phyloP scores from a whole-genome alignment of 306 rosid species.

The Fragaria iinumae region DNA sequence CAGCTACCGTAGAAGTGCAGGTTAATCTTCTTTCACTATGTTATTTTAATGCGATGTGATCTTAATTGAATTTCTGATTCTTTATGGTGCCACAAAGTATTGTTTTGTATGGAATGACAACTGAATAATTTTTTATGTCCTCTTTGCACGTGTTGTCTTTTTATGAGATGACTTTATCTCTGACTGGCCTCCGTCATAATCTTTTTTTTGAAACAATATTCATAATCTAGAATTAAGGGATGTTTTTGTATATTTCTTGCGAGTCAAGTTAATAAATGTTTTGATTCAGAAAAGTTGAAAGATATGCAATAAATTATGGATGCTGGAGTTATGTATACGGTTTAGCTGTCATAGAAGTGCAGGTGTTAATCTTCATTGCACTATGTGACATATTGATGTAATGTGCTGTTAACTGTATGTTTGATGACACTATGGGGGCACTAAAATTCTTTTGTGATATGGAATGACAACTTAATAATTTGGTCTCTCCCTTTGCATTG shows the following conservation, averaged over 20 bases:
- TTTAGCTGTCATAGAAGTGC: not conserved
- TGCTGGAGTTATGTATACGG: not conserved
- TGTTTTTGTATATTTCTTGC: not conserved
- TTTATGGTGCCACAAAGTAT: not conserved
- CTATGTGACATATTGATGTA: constrained; percentile 10
- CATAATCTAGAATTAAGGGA: not conserved
- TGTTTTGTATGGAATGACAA: not conserved
- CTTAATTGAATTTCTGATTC: not conserved
- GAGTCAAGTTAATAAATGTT: not conserved
- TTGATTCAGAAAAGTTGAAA: not conserved
- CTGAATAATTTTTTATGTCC: not conserved
- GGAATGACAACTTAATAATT: not conserved
- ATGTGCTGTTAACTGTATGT: not conserved
- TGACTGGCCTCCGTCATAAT: not conserved
- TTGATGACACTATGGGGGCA: not conserved
- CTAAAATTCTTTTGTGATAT: not conserved
- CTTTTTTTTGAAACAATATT: not conserved
- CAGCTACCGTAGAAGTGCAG: constrained; percentile 78
- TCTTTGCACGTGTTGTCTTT: not conserved
- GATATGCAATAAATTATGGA: not conserved
- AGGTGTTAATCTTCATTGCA: constrained; percentile 37
- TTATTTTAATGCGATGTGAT: constrained; percentile 14
- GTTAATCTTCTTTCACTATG: constrained; percentile 34
- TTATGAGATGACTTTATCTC: not conserved
- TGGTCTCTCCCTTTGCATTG: not conserved